Evolutionary conservation across 176 grass and related monocot species (phyloP), one percentile per base, ranked within the genome.

Genomic region (Calamus simplicifolius): DNA sequence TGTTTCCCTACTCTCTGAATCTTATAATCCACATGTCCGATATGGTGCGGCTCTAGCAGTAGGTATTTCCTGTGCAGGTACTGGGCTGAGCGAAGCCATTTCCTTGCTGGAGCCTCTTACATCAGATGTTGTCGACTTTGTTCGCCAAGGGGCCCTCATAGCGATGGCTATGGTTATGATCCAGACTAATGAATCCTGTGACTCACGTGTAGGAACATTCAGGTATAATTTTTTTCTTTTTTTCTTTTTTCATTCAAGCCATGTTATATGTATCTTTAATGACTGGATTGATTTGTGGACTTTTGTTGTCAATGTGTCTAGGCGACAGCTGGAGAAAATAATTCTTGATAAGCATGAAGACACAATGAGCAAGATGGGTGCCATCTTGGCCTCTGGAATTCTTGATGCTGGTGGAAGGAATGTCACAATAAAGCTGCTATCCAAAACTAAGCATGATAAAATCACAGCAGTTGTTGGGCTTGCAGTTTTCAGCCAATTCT

Each of bases 141-240:
- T 99, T 15, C 87, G 88, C 48, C 94, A 99, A 68, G 94, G 94
- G 14, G 94, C 94, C 51, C 87, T 99, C 16, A 99, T 99, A 55
- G 94, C 94, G 29, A 99, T 99, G 88, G 88, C 94, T 48, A 99
- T 93, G 94, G 88, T 99, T 59, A 93, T 99, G 94, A 99, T 99
- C 67, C 88, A 99, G 64, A 99, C 73, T 6, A 99, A 99, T 26
- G 94, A 99, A 65, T 91, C 94, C 51, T 99, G 73, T 58, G 88
- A 93, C 64, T 89, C 85, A 53, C 88, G 79, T 75, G 94, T 93
- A 62, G 94, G 94, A 31, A 78, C 94, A 64, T 99, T 99, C 71
- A 82, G 79, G 79, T 82, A 56, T 54, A 5, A 21, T 31, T 38
- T 4, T 6, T n/a, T 43, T 10, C 25, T 5, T 23, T 58, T 16